Percentiles rank a stretch among this genome's conserved stretches.
Conservation (phyloP, 371 early-diverging fungal species). For the Phascolomyces articulosus region DNA sequence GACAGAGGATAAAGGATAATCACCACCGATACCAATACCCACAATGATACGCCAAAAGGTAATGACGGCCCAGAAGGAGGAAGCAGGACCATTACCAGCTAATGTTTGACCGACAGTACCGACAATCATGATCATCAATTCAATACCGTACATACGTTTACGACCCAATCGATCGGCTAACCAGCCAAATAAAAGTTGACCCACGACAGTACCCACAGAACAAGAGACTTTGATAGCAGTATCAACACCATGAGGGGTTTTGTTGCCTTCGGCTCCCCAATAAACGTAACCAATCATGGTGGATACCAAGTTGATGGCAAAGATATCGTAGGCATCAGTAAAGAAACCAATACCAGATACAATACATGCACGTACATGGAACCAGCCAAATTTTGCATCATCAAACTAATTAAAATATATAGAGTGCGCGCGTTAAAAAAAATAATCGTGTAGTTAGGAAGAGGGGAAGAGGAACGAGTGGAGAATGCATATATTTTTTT, state of each 20-base stretch:
- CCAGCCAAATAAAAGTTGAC: conserved; percentile 81
- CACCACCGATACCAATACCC: conserved; percentile 84
- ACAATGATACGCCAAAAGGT: conserved; percentile 80
- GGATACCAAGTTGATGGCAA: conserved; percentile 81
- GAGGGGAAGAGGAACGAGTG: too few relatives aligned
- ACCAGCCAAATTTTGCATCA: conserved; percentile 69
- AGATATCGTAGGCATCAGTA: conserved; percentile 90
- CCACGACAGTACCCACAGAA: conserved; percentile 76
- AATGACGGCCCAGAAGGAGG: conserved; percentile 64
- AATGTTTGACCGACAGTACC: conserved; percentile 79
- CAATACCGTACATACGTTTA: conserved; percentile 85
- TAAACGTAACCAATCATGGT: conserved; percentile 78
- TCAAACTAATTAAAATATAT: conserved; percentile 43
- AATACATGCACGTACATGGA: conserved; percentile 85
- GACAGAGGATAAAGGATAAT: conserved; percentile 77
- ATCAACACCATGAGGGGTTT: conserved; percentile 61
- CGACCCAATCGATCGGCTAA: conserved; percentile 82
- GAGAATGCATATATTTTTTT: too few relatives aligned
- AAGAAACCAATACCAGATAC: conserved; percentile 90
- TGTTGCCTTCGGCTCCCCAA: conserved; percentile 43
- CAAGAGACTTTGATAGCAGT: conserved; percentile 75
- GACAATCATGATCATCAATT: conserved; percentile 76
- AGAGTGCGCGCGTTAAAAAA: background rate
- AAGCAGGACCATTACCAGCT: conserved; percentile 59
- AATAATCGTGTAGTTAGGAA: background rate